Percentiles rank a stretch among this genome's conserved stretches.
These are phyloP conservation scores for Trichosporon sp. DNA, from an alignment of 1,284 basidiomycete genomes.

Conservation along the genomic window DNA sequence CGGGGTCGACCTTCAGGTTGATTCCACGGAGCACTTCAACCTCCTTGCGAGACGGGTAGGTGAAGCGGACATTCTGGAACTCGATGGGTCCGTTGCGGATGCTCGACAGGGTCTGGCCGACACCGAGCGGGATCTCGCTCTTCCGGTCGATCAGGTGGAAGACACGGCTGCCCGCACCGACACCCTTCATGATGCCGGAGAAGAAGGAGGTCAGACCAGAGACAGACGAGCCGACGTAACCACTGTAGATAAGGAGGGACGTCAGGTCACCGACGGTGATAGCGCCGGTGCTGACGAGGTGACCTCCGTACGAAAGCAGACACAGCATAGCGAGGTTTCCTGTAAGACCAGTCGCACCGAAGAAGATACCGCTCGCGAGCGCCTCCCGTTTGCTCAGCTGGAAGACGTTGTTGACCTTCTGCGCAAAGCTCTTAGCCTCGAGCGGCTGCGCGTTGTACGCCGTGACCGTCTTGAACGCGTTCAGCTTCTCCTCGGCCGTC, in stretches of 20 bases:
- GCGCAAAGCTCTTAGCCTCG: constrained; percentile 64
- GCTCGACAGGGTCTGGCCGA: constrained; percentile 64
- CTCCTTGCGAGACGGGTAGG: constrained; percentile 80
- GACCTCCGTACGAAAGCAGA: constrained; percentile 89
- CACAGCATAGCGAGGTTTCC: constrained; percentile 91
- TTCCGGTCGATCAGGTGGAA: constrained; percentile 86
- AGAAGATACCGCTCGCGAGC: constrained; percentile 87
- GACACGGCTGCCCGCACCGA: constrained; percentile 88
- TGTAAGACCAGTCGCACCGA: constrained; percentile 88
- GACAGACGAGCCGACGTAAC: constrained; percentile 61
- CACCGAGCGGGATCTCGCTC: constrained; percentile 69
- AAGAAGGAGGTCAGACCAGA: constrained; percentile 58
- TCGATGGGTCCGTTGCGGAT: constrained; percentile 67
- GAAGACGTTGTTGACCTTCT: constrained; percentile 70
- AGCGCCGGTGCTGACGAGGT: constrained; percentile 79
- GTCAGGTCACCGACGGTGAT: constrained; percentile 91
- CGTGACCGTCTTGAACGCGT: constrained; percentile 90
- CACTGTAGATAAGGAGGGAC: constrained; percentile 88
- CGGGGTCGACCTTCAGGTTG: constrained; percentile 73
- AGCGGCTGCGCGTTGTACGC: constrained; percentile 76
- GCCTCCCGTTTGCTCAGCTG: constrained; percentile 83
- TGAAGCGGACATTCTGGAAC: constrained; percentile 79
- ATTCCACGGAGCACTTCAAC: constrained; percentile 77
- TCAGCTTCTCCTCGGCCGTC: constrained; percentile 85
- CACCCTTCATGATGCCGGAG: constrained; percentile 57